Evolutionary conservation across 2,329 filamentous ascomycete genomes (phyloP).

Genomic region (Pseudogymnoascus sp.): DNA sequence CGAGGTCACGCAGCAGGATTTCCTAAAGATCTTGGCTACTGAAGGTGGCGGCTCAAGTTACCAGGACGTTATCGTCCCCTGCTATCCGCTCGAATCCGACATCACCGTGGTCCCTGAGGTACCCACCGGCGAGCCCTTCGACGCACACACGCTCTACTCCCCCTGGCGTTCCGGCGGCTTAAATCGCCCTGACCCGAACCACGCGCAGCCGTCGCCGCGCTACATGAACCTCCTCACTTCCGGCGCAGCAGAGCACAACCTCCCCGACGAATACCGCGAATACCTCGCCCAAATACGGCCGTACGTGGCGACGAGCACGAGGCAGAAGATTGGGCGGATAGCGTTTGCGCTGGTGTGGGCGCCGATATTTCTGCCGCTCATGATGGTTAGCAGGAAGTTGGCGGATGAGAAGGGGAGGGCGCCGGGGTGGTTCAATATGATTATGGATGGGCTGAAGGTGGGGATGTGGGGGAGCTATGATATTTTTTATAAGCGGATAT

Average conservation of each 20-base stretch:
- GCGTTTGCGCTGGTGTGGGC: slow-evolving; percentile 54
- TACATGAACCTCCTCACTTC: slow-evolving; percentile 74
- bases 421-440: slow-evolving; percentile 56
- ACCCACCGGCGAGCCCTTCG: slow-evolving; percentile 58
- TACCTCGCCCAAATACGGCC: slow-evolving; percentile 63
- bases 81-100: slow-evolving; percentile 55
- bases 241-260: slow-evolving; percentile 70
- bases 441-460: slow-evolving; percentile 45
- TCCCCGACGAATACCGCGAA: slow-evolving; percentile 68
- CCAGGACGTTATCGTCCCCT: slow-evolving; percentile 71
- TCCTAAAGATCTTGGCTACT: slow-evolving; percentile 75
- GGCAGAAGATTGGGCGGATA: slow-evolving; percentile 57
- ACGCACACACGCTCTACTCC: slow-evolving; percentile 77
- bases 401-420: slow-evolving; percentile 57
- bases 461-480: slow-evolving; percentile 60
- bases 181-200: slow-evolving; percentile 55
- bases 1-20: slow-evolving; percentile 79
- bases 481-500: slow-evolving; percentile 51
- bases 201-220: slow-evolving; percentile 74
- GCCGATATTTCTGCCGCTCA: slow-evolving; percentile 47
- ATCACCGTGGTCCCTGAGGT: slow-evolving; percentile 52
- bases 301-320: slow-evolving; percentile 58
- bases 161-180: slow-evolving; percentile 33
- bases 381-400: slow-evolving; percentile 41
- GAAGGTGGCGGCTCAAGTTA: slow-evolving; percentile 86